phyloP scores from a whole-genome alignment of 495 filamentous ascomycete species.

The Achaetomiella virescens region DNA sequence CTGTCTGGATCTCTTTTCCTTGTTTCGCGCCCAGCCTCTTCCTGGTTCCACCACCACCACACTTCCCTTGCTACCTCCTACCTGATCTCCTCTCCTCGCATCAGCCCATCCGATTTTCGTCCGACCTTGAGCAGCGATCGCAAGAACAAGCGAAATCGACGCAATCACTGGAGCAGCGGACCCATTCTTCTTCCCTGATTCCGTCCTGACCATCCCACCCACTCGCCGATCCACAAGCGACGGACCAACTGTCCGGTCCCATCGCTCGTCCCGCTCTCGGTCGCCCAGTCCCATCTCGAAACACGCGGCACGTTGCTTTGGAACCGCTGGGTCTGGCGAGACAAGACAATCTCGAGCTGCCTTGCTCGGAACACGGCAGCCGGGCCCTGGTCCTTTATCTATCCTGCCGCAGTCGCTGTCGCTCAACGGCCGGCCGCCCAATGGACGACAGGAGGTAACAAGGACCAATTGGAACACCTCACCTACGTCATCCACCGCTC shows the following conservation, averaged over 20 bases:
- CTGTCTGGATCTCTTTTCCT: neutral
- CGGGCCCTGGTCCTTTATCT: neutral
- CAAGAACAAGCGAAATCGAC: neutral
- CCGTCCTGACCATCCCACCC: neutral
- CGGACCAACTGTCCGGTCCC: constrained; percentile 1
- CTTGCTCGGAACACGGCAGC: constrained; percentile 6
- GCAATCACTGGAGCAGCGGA: neutral
- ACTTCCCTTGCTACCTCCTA: neutral
- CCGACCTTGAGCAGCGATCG: neutral
- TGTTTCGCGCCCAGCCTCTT: constrained; percentile 3
- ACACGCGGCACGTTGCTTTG: neutral
- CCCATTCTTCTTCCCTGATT: neutral
- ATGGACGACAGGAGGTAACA: constrained; percentile 4
- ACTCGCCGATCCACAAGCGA: neutral
- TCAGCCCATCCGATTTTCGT: neutral
- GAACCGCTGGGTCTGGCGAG: neutral
- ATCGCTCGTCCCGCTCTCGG: neutral
- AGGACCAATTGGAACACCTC: neutral
- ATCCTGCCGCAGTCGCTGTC: neutral
- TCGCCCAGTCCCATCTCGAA: neutral
- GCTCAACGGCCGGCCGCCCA: neutral
- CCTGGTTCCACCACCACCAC: neutral
- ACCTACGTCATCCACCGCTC: constrained; percentile 9
- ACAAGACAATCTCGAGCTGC: neutral
- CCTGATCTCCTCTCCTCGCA: neutral